Base-by-base conservation (phyloP, 2,329 filamentous ascomycete species). In the Aspergillus pseudoterreus region DNA sequence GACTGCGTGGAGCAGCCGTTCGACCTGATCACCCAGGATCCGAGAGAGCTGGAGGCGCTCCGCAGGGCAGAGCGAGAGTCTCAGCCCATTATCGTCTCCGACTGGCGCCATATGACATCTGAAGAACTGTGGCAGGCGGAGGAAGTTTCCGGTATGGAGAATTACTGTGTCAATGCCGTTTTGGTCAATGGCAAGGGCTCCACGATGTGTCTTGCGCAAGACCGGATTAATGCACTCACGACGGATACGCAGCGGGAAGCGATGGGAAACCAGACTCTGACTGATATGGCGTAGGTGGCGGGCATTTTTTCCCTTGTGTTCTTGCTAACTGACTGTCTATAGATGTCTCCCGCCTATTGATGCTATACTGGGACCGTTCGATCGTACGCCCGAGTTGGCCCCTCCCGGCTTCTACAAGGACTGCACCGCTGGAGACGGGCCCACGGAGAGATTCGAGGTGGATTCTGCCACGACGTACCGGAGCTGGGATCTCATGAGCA, bases 101-200 rank as follows among this genome's bases (percentile, higher is more conserved):
- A 87, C 56, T 82, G 79, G 71, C 76, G 75, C 11, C 77, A 81
- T 52, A 69, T 80, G 9, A 80, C 78, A 0, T 84, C 81, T 0
- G 63, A 72, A 3, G 66, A 80, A 38, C 71, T 73, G 35, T 67
- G 65, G 55, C 55, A 53, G 15, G 63, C 63, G 6, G 56, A 67
- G 46, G 54, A 66, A 27, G 57, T 61, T 5, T 61, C 65, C 11
- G 68, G 66, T 0, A 53, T 70, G 21, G 69, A 78, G 4, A 71
- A 79, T 19, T 71, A 75, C 0, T 86, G 84, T 68, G 81, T 81
- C 55, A 83, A 85, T 59, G 78, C 82, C 0, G 70, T 87, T 12
- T 66, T 86, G 10, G 73, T 86, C 46, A 86, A 87, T 52, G 84
- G 84, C 21, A 81, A 83, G 46, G 67, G 67, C 1, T 66, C 66